Base-by-base conservation (phyloP, 805 yeast genomes). In the Candida maesae region DNA sequence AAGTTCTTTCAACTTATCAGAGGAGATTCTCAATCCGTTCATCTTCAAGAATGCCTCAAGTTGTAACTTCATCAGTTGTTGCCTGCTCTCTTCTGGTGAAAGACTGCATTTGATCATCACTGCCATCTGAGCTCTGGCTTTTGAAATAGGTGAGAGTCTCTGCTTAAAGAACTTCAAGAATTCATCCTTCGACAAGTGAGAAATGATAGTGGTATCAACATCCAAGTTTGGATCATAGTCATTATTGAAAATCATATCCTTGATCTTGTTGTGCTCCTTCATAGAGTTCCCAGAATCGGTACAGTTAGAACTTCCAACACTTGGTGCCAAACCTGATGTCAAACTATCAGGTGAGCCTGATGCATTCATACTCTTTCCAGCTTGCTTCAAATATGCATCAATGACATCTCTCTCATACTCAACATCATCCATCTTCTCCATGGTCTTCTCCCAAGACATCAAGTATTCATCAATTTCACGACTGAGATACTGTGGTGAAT, bases 391-490 rank as follows among this genome's bases (percentile, higher is more conserved):
- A 47, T 71, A 79, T 9, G 67, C 65, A 3, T 56, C 44, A 15
- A 71, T 42, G 36, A 71, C 60, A 3, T 55, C 46, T 6, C 47
- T 38, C 13, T 52, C 46, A 44, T 78, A 79, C 8, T 61, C 61
- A 0, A 33, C 35, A 11, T 66, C 70, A 3, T 64, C 56, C 47
- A 68, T 33, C 0, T 46, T 49, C 1, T 47, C 42, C 6, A 71
- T 40, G 9, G 56, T 53, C 1, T 42, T 33, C 38, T 67, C 77
- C 65, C 79, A 65, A 17, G 61, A 64, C 9, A 44, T 14, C 2
- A 82, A 48, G 35, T 72, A 74, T 19, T 67, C 71, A 38, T 80
- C 74, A 18, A 82, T 68, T 38, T 71, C 70, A 0, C 41, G 37
- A 28, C 70, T 71, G 7, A 83, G 45, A 9, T 59, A 61, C 1